Evolutionary conservation across 1,139 yeast genomes (phyloP).

Genomic region (Magnusiomyces suaveolens): DNA sequence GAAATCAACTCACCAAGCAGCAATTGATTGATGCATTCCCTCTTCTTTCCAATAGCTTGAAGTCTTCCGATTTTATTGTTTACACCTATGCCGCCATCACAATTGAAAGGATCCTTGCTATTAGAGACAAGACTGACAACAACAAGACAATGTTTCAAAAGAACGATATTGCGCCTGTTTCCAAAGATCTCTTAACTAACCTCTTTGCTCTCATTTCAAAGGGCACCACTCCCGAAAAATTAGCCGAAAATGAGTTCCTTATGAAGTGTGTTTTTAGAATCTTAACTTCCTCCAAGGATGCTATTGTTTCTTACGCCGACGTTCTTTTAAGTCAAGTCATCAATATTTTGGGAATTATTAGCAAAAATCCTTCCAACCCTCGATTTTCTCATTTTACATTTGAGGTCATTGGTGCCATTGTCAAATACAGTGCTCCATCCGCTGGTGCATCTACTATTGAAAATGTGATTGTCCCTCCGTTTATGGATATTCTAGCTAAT

Average conservation of each 20-base stretch:
- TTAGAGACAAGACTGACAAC: conserved; percentile 38
- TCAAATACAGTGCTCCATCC: conserved; percentile 42
- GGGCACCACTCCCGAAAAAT: conserved; percentile 68
- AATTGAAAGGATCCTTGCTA: conserved; percentile 74
- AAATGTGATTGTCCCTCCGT: conserved; percentile 52
- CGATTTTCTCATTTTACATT: conserved; percentile 82
- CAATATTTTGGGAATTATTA: conserved; percentile 56
- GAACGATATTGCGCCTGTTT: conserved; percentile 52
- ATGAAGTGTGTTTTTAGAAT: conserved; percentile 86
- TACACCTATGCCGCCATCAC: conserved; percentile 92
- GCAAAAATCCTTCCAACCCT: conserved; percentile 92
- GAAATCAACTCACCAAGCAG: conserved; percentile 84
- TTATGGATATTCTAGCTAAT: conserved; percentile 57
- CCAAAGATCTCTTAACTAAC: conserved; percentile 48
- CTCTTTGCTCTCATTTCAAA: conserved; percentile 58
- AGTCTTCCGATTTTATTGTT: conserved; percentile 64
- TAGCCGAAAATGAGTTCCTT: conserved; percentile 90
- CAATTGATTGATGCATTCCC: conserved; percentile 77
- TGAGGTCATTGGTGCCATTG: conserved; percentile 72
- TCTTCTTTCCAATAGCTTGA: conserved; percentile 55
- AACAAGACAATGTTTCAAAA: conserved; percentile 56
- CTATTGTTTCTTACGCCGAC: conserved; percentile 35
- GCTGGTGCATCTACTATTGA: conserved; percentile 38
- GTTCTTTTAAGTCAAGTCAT: conserved; percentile 51
- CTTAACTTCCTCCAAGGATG: conserved; percentile 62